Conservation (phyloP, 306 rosid species). For the Luffa acutangula region DNA sequence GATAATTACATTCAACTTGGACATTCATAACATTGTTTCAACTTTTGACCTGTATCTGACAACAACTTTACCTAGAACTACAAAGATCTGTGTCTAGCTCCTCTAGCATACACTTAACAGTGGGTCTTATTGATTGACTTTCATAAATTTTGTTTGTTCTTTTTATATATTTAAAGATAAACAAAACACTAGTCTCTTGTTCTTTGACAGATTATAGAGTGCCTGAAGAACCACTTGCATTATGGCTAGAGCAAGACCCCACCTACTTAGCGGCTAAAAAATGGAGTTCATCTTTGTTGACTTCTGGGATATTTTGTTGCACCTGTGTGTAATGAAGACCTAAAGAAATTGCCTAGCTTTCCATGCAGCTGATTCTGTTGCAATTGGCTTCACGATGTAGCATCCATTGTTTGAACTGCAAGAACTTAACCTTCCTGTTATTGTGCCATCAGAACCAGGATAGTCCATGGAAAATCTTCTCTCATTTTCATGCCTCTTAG, state of each 20-base stretch:
- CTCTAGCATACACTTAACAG: neutral
- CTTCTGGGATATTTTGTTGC: neutral
- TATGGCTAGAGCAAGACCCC: neutral
- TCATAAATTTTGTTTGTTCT: neutral
- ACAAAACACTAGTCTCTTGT: neutral
- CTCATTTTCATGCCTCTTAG: constrained; percentile 49
- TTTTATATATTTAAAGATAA: neutral
- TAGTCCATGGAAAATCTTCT: constrained; percentile 16
- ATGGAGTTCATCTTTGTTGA: neutral
- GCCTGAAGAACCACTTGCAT: neutral
- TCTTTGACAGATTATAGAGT: neutral
- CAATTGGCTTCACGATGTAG: neutral
- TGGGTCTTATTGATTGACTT: neutral
- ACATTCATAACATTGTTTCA: neutral
- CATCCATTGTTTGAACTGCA: constrained; percentile 8
- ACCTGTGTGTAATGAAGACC: neutral
- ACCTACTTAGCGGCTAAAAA: neutral
- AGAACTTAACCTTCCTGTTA: constrained; percentile 7
- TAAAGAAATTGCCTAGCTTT: neutral
- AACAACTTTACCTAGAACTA: neutral
- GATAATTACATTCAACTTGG: neutral
- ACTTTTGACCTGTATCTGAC: neutral
- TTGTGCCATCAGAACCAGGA: constrained; percentile 4
- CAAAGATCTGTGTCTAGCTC: neutral
- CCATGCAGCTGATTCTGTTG: constrained; percentile 9